Base-by-base conservation (phyloP, 805 yeast species). In the Zygosaccharomyces siamensis region DNA sequence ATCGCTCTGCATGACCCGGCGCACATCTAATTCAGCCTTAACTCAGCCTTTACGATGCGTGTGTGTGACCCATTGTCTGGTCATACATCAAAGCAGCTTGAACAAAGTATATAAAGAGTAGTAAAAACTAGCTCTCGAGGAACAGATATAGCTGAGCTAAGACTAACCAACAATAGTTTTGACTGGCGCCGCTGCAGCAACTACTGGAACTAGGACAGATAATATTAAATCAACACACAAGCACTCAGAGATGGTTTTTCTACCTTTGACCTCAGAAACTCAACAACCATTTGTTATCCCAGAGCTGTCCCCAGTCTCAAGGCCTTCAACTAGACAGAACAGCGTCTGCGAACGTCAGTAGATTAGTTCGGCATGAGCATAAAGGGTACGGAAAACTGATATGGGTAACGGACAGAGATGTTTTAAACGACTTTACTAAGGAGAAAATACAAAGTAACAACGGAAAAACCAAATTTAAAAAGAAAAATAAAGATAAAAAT, bases 211-310 rank as follows among this genome's bases (percentile, higher is more conserved):
- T n/a, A 36, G 40, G 38, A 33, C 51, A 2, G 20, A 18, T 18
- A 18, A 18, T 18, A 18, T 18, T 26, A 42, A 48, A 48, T 12
- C 44, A 47, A 43, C 47, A 39, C 24, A 51, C 42, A 58, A 35
- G 41, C n/a, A 43, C 45, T 46, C 26, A n/a, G 47, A 41, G 47
- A 59, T 59, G 59, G 63, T 64, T 52, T 82, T 78, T 66, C 72
- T 83, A 64, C 72, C 74, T 41, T 73, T 83, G 64, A 73, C 83
- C 35, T 74, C 80, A 46, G 80, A 79, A 52, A 67, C 75, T 44
- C 73, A 78, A 49, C 72, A 77, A 65, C 88, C 89, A 56, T 83
- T 82, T 59, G 75, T 83, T 47, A 81, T 83, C 59, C 82, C 83
- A 59, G 68, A 77, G 52, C 74, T 81, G 40, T 81, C 87, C 1